Evolutionary conservation across 352 stramenopile genomes (phyloP).

Genomic region (Phytopythium boreale): DNA sequence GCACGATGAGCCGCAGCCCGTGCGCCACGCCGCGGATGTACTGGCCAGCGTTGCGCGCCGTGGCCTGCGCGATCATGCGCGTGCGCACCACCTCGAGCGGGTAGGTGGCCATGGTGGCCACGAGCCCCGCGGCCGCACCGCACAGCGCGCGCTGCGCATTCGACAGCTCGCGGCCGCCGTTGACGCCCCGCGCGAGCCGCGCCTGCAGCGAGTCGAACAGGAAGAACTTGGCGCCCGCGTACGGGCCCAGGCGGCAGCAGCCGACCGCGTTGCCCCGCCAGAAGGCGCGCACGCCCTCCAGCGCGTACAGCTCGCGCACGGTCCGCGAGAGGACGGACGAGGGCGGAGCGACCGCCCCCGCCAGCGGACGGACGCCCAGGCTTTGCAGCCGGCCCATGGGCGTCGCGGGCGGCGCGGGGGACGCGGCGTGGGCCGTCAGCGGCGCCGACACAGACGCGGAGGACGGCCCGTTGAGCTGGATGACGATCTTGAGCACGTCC

Average conservation of each 20-base stretch:
- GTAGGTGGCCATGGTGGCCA: constrained; percentile 76
- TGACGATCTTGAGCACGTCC: constrained; percentile 84
- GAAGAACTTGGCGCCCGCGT: constrained; percentile 82
- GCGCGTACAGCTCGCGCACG: constrained; percentile 53
- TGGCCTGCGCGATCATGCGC: constrained; percentile 69
- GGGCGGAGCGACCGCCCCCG: background rate
- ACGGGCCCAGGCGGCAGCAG: constrained; percentile 73
- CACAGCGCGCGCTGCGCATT: constrained; percentile 55
- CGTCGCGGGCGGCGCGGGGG: too few relatives aligned
- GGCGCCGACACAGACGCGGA: background rate
- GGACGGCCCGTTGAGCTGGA: constrained; percentile 63
- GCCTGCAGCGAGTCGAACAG: constrained; percentile 68
- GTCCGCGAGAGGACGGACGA: constrained; percentile 37
- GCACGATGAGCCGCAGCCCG: constrained; percentile 53
- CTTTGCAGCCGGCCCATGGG: constrained; percentile 11
- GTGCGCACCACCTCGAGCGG: constrained; percentile 82
- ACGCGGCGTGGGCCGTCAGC: constrained; percentile 8
- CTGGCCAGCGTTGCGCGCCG: constrained; percentile 19
- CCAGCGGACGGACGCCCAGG: background rate
- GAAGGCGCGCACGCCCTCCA: constrained; percentile 70
- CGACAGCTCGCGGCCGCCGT: constrained; percentile 26
- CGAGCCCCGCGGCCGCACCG: constrained; percentile 54
- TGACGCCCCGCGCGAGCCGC: constrained; percentile 18
- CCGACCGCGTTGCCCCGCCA: constrained; percentile 76
- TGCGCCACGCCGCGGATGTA: constrained; percentile 55